A percentile compares a stretch with the other conserved stretches of the same genome.
Evolutionary conservation across 148 eudicot species (phyloP).

Genomic region (Rhododendron simsii): DNA sequence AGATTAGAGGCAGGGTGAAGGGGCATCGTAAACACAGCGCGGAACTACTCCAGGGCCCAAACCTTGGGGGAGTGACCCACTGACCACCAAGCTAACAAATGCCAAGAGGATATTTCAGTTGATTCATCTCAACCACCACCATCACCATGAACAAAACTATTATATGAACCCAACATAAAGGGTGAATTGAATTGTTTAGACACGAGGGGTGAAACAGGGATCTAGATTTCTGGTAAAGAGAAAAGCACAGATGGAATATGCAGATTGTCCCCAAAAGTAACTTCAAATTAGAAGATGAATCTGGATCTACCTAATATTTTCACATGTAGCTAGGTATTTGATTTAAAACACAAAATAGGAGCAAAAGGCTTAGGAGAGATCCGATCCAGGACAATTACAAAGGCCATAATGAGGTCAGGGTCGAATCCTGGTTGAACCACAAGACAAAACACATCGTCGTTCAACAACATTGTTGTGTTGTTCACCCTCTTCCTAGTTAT

Average conservation of each 20-base stretch:
- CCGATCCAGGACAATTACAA: constrained; percentile 25
- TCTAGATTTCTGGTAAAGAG: background rate
- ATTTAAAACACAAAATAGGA: constrained; percentile 14
- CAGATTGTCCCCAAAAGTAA: background rate
- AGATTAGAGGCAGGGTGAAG: background rate
- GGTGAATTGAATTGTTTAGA: background rate
- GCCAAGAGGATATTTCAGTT: background rate
- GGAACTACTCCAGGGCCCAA: background rate
- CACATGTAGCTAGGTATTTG: background rate
- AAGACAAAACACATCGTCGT: constrained; percentile 20
- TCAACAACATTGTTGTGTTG: constrained; percentile 7
- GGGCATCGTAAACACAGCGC: background rate
- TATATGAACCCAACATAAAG: background rate
- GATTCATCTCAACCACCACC: background rate
- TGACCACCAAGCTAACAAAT: background rate
- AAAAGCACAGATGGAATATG: background rate
- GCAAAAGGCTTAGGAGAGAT: constrained; percentile 18
- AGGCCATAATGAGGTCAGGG: constrained; percentile 18
- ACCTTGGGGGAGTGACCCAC: background rate
- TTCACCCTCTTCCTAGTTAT: constrained; percentile 19
- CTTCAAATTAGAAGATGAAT: background rate
- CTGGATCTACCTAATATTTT: background rate
- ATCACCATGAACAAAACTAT: background rate
- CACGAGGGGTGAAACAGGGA: background rate
- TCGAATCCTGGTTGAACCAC: constrained; percentile 20